Conservation (phyloP, 306 rosid genomes). For the Myrica gale region DNA sequence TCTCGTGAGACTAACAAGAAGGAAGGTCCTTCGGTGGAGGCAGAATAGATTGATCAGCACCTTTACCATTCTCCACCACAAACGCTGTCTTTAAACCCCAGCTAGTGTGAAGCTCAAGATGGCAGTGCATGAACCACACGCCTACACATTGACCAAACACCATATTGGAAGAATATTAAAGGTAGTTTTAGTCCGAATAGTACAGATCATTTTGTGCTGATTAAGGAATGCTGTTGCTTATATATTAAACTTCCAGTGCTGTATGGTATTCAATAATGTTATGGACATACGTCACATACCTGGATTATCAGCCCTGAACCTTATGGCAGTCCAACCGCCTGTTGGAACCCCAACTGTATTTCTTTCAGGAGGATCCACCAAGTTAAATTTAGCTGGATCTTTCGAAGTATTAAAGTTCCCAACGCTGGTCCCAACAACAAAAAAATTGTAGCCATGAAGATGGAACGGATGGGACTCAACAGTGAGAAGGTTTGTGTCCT, state of each 20-base stretch:
- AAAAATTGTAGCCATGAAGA: conserved; percentile 40
- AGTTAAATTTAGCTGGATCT: conserved; percentile 28
- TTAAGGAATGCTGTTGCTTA: background rate
- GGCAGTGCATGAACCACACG: conserved; percentile 47
- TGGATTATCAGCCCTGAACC: conserved; percentile 44
- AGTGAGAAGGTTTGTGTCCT: conserved; percentile 32
- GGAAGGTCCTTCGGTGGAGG: conserved; percentile 45
- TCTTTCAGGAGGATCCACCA: conserved; percentile 39
- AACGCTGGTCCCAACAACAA: conserved; percentile 34
- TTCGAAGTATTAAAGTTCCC: conserved; percentile 33
- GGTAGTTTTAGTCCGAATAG: background rate
- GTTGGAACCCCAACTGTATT: conserved; percentile 43
- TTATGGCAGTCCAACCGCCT: conserved; percentile 39
- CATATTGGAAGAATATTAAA: background rate
- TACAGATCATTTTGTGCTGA: background rate
- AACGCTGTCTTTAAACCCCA: conserved; percentile 48
- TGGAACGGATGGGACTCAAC: conserved; percentile 45
- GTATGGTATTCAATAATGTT: background rate
- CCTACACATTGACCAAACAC: conserved; percentile 15
- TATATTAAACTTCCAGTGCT: background rate
- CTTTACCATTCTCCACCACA: conserved; percentile 33
- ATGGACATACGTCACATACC: conserved; percentile 18
- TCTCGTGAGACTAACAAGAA: conserved; percentile 22
- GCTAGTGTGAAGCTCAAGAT: conserved; percentile 41
- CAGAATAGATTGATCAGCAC: conserved; percentile 24